Evolutionary conservation across 345 rosid genomes (phyloP).

Genomic region (Turnera subulata): DNA sequence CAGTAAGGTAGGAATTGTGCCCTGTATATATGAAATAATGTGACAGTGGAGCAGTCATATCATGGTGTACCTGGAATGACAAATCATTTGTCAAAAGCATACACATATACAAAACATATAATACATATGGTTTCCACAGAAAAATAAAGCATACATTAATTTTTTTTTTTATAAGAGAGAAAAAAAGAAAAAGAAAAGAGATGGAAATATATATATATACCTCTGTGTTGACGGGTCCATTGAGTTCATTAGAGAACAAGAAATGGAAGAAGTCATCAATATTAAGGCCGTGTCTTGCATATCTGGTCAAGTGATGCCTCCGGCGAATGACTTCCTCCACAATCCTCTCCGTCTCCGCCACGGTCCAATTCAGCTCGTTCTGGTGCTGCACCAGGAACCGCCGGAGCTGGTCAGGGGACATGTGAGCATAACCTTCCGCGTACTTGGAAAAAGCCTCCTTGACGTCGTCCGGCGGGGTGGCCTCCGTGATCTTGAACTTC

Average conservation of each 20-base stretch:
- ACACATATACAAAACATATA: background rate
- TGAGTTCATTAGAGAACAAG: slow-evolving; percentile 28
- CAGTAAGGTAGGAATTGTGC: slow-evolving; percentile 89
- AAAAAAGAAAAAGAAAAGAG: no score
- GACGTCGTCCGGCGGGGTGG: slow-evolving; percentile 23
- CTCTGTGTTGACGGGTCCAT: slow-evolving; percentile 19
- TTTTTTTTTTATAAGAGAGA: no score
- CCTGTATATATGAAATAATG: slow-evolving; percentile 90
- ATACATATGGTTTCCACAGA: no score
- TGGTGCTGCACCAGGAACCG: slow-evolving; percentile 20
- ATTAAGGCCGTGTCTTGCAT: slow-evolving; percentile 12
- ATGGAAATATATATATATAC: background rate
- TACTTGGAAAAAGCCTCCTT: slow-evolving; percentile 11
- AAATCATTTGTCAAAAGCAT: background rate
- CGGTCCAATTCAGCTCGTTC: slow-evolving; percentile 11
- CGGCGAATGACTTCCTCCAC: slow-evolving; percentile 13
- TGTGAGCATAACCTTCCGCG: slow-evolving; percentile 14
- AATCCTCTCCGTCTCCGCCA: slow-evolving; percentile 15
- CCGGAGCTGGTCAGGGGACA: slow-evolving; percentile 20
- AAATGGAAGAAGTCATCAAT: slow-evolving; percentile 26
- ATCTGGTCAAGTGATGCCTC: slow-evolving; percentile 14
- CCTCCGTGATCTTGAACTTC: slow-evolving; percentile 32
- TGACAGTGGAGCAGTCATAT: slow-evolving; percentile 80
- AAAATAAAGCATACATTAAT: no score
- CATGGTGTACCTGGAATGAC: slow-evolving; percentile 73